Percentiles rank a stretch among this genome's conserved stretches.
Conservation (phyloP, 495 filamentous ascomycete genomes). For the Usnea hakonensis region DNA sequence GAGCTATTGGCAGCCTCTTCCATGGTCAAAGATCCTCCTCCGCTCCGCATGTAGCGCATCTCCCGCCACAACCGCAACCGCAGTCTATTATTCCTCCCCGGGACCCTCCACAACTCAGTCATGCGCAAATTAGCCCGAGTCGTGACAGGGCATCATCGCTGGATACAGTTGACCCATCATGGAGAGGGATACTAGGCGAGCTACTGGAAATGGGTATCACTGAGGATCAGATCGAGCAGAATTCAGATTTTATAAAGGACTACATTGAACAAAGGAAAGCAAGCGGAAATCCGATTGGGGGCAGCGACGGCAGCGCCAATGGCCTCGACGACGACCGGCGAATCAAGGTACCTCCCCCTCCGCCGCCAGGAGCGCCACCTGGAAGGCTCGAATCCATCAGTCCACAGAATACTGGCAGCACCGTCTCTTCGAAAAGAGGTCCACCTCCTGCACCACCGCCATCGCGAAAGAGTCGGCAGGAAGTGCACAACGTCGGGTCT, state of each 20-base stretch:
- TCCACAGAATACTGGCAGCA: slow-evolving; percentile 60
- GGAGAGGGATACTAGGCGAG: slow-evolving; percentile 77
- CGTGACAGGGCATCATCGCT: slow-evolving; percentile 55
- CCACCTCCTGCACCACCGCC: slow-evolving; percentile 81
- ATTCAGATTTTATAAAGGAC: slow-evolving; percentile 88
- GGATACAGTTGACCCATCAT: slow-evolving; percentile 74
- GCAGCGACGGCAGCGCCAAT: slow-evolving; percentile 17
- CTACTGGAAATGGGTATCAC: slow-evolving; percentile 80
- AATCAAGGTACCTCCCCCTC: slow-evolving; percentile 49
- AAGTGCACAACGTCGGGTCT: slow-evolving; percentile 37
- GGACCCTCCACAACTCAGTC: slow-evolving; percentile 22
- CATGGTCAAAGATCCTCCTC: slow-evolving; percentile 60
- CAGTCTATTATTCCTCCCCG: slow-evolving; percentile 30
- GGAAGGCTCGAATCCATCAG: slow-evolving; percentile 44
- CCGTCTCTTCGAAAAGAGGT: slow-evolving; percentile 55
- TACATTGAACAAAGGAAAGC: slow-evolving; percentile 79
- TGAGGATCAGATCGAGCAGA: slow-evolving; percentile 83
- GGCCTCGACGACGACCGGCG: slow-evolving; percentile 33
- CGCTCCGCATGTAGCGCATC: slow-evolving; percentile 39
- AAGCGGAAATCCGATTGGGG: slow-evolving; percentile 32
- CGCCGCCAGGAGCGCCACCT: slow-evolving; percentile 48
- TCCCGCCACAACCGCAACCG: slow-evolving; percentile 43
- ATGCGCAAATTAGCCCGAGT: slow-evolving; percentile 15
- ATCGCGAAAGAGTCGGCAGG: slow-evolving; percentile 51
- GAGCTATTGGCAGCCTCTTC: slow-evolving; percentile 61